phyloP scores from a whole-genome alignment of 2,329 filamentous ascomycete genomes.

The Scedosporium dehoogii region DNA sequence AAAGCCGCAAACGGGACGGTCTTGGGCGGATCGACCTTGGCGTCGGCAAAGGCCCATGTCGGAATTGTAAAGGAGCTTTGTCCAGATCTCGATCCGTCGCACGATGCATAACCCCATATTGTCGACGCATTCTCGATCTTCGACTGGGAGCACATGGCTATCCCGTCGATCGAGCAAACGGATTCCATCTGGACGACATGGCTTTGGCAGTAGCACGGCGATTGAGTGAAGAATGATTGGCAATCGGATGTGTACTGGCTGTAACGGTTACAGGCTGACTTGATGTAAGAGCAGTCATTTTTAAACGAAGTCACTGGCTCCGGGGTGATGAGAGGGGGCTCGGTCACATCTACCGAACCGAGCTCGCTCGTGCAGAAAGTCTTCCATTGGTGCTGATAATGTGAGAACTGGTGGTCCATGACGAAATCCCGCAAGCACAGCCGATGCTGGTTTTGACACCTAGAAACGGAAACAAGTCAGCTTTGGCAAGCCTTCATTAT shows the following conservation, averaged over 20 bases:
- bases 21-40: neutral
- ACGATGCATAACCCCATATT: neutral
- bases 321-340: neutral
- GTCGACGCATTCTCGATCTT: neutral
- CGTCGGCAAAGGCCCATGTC: neutral
- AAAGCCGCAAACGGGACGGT: neutral
- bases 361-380: neutral
- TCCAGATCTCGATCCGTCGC: neutral
- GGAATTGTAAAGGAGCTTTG: neutral
- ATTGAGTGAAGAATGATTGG: neutral
- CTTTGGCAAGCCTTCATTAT: neutral
- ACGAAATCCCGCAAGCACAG: neutral
- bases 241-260: neutral
- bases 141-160: neutral
- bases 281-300: neutral
- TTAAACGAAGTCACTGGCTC: neutral
- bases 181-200: neutral
- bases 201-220: neutral
- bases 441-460: neutral
- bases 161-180: neutral
- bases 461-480: neutral
- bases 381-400: neutral
- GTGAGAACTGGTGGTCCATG: neutral
- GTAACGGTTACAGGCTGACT: neutral
- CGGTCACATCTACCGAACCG: neutral